Base-by-base conservation (phyloP, 306 rosid genomes). In the Canavalia gladiata region DNA sequence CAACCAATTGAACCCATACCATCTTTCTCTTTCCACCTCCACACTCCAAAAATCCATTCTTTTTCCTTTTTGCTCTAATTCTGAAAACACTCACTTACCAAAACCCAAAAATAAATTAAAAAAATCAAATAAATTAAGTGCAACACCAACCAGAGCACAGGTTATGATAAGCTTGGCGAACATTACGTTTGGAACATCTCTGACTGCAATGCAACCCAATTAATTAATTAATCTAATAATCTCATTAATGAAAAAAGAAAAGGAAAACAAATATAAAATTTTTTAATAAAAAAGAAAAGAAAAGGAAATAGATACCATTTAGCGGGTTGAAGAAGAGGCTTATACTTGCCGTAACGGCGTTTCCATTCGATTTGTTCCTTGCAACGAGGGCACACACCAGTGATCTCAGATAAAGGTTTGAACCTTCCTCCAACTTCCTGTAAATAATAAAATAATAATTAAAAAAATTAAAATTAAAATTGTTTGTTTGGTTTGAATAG, bases 161-260 rank as follows among this genome's bases (percentile, higher is more conserved):
- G 77, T 82, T 95, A 76, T 95, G 98, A 83, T 95, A 91, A 13
- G 98, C 97, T 82, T 95, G 99, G 43, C 99, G 97, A 86, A 95
- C 97, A 60, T 66, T 55, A 28, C 97, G 97, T 80, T 91, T 93
- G n/a, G 91, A 79, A 68, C 99, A 95, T 74, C 75, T 82, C 86
- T 93, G 99, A 66, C 98, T 93, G 90, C 79, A 84, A 82, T 93
- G 90, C 79, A 84, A 82, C n/a, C 69, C 52, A 80, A 71, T 51
- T 64, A 28, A 39, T 46, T n/a, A 54, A 71, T 3, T 18, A 75
- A 82, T 47, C 46, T 57, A 58, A 3, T 6, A 65, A 59, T 5
- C 1, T 33, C n/a, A 33, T 45, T 13, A 62, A 33, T 35, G 9
- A 11, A 5, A 34, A n/a, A 57, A 76, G 55, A 39, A 1, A 8